phyloP scores from a whole-genome alignment of 306 rosid genomes.

The Castanospermum australe region DNA sequence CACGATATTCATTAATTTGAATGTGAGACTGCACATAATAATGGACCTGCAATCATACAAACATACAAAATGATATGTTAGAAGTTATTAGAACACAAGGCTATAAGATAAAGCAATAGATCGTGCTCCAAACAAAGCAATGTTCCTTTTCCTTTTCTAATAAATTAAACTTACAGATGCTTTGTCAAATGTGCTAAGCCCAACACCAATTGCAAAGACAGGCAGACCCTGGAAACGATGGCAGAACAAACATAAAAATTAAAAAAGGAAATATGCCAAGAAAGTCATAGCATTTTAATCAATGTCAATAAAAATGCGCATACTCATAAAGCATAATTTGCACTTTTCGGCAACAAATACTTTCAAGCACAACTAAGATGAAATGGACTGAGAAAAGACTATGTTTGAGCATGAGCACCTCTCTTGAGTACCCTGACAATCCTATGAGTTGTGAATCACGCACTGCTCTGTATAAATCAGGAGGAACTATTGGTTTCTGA shows the following conservation, averaged over 20 bases:
- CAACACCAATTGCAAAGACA: slow-evolving; percentile 84
- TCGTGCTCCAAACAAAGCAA: background rate
- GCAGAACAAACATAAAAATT: background rate
- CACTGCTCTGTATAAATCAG: slow-evolving; percentile 70
- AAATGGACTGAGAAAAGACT: background rate
- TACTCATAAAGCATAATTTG: background rate
- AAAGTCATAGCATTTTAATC: background rate
- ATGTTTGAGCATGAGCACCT: slow-evolving; percentile 55
- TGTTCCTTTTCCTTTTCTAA: slow-evolving; percentile 4
- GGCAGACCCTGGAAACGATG: slow-evolving; percentile 75
- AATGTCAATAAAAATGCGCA: background rate
- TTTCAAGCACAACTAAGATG: background rate
- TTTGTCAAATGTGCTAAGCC: slow-evolving; percentile 87
- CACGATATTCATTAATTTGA: slow-evolving; percentile 96
- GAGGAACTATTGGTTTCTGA: slow-evolving; percentile 89
- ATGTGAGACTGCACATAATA: slow-evolving; percentile 98
- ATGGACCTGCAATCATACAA: slow-evolving; percentile 60
- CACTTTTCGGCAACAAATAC: slow-evolving; percentile 11
- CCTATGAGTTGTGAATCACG: slow-evolving; percentile 96
- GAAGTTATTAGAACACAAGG: background rate
- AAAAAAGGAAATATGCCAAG: background rate
- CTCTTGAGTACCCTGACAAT: slow-evolving; percentile 87
- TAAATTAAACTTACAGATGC: slow-evolving; percentile 77
- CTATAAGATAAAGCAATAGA: slow-evolving; percentile 10
- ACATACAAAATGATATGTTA: background rate